Evolutionary conservation across 1,284 basidiomycete genomes (phyloP).

Genomic region (Xerocomus minutiporus): DNA sequence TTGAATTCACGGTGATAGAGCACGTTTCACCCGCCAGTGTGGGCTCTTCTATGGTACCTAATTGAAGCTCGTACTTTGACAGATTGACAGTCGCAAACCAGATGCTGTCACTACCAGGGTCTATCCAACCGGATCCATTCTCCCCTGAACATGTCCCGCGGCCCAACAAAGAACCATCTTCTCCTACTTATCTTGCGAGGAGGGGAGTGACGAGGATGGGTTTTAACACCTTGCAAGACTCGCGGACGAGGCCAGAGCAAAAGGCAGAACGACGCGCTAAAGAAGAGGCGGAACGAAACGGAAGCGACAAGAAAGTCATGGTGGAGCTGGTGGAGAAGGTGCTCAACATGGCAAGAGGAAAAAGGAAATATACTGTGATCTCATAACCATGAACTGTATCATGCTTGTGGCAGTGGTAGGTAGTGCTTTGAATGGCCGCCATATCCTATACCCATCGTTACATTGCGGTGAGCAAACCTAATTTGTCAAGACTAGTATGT

Average conservation of each 20-base stretch:
- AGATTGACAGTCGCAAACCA: constrained; percentile 92
- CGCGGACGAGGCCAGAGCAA: constrained; percentile 29
- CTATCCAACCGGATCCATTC: constrained; percentile 83
- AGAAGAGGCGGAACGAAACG: constrained; percentile 35
- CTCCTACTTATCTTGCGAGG: constrained; percentile 2
- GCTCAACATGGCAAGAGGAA: constrained; percentile 14
- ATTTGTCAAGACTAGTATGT: background rate
- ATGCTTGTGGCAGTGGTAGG: background rate
- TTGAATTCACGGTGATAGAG: constrained; percentile 92
- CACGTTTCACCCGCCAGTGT: constrained; percentile 30
- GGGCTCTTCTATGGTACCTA: background rate
- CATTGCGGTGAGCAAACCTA: background rate
- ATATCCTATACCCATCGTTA: background rate
- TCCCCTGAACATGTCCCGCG: constrained; percentile 55
- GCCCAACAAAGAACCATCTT: constrained; percentile 4
- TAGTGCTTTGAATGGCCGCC: background rate
- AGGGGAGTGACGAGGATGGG: constrained; percentile 32
- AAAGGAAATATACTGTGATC: constrained; percentile 13
- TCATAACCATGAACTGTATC: background rate
- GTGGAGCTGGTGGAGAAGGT: constrained; percentile 3
- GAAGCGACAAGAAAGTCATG: constrained; percentile 24
- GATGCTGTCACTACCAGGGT: constrained; percentile 91
- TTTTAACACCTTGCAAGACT: constrained; percentile 38
- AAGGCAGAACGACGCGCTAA: constrained; percentile 32
- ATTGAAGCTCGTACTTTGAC: constrained; percentile 9